These are phyloP conservation scores for Rossbeevera mucosa DNA, from an alignment of 768 basidiomycete genomes.

Conservation along the genomic window DNA sequence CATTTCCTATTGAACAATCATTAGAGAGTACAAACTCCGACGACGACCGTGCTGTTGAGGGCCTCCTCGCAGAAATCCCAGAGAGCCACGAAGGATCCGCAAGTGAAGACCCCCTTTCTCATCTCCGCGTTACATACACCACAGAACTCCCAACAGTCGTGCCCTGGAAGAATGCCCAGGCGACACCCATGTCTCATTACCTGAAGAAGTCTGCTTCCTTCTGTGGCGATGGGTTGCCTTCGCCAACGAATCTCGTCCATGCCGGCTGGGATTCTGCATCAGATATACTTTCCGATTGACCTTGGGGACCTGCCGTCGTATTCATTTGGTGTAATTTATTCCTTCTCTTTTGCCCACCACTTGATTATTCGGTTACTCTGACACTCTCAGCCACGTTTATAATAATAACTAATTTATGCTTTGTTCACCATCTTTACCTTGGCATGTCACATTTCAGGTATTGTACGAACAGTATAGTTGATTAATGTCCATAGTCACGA, in stretches of 20 bases:
- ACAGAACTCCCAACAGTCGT: conserved; percentile 31
- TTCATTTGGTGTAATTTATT: conserved; percentile 24
- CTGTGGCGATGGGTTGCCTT: conserved; percentile 33
- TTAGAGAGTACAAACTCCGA: conserved; percentile 35
- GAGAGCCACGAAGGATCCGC: conserved; percentile 26
- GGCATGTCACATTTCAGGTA: conserved; percentile 16
- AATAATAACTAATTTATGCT: conserved; percentile 28
- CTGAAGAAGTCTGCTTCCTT: conserved; percentile 40
- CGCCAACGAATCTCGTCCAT: conserved; percentile 48
- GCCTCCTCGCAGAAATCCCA: conserved; percentile 31
- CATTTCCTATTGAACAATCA: conserved; percentile 29
- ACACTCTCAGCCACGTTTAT: conserved; percentile 17
- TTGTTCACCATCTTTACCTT: conserved; percentile 10
- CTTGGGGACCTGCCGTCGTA: conserved; percentile 4
- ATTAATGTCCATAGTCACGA: conserved; percentile 30
- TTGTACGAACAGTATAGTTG: conserved; percentile 26
- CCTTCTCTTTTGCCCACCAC: conserved; percentile 1
- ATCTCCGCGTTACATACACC: conserved; percentile 36
- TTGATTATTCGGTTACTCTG: conserved; percentile 17
- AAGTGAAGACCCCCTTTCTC: conserved; percentile 32
- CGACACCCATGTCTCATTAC: conserved; percentile 35
- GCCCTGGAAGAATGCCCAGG: conserved; percentile 32
- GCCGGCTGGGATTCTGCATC: conserved; percentile 57
- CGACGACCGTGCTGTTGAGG: conserved; percentile 32
- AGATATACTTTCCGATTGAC: conserved; percentile 35